Base-by-base conservation (phyloP, 495 filamentous ascomycete genomes). In the Friedmanniomyces endolithicus region DNA sequence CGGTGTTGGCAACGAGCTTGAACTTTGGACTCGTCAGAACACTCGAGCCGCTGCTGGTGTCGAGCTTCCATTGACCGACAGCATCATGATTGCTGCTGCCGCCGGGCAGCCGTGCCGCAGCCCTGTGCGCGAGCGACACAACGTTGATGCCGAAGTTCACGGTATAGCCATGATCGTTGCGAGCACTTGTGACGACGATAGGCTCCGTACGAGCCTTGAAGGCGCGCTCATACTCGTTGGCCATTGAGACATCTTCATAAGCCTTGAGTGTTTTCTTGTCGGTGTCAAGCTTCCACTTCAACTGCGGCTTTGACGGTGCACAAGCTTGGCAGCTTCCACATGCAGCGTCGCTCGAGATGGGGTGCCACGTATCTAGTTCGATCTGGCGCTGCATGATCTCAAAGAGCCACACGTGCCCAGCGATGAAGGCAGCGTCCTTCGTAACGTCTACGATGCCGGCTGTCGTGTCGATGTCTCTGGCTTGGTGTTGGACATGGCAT, bases 91-190 rank as follows among this genome's bases (percentile, higher is more conserved):
- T n/a, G n/a, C n/a, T n/a, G 11, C 22, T 3, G 19, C 22, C 39
- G 23, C 4, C 0, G 12, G 55, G 55, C 27, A 62, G 48, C 11
- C 59, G 50, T 0, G 69, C 66, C 27, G 67, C 62, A 22, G 80
- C 81, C 35, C 74, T 68, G 59, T 87, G 83, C 0, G 77, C 67
- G 14, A 86, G 64, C 0, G 77, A 72, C 14, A 72, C 65, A 14
- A 82, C 51, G 55, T 84, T 82, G 0, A 83, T 55, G 0, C 73
- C 73, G 39, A 86, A 66, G 67, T 20, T 80, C 40, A 29, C 67
- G 55, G 1, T 65, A 64, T 39, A 16, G 12, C 23, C 12, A 41
- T 19, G 22, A 12, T 14, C 11, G 39, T 56, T 44, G 9, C 4
- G 11, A 17, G 11, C 60, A 4, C 70, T 51, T 44, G 75, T 72